Base-by-base conservation (phyloP, 2,329 filamentous ascomycete species). In the Trichophyton rubrum region DNA sequence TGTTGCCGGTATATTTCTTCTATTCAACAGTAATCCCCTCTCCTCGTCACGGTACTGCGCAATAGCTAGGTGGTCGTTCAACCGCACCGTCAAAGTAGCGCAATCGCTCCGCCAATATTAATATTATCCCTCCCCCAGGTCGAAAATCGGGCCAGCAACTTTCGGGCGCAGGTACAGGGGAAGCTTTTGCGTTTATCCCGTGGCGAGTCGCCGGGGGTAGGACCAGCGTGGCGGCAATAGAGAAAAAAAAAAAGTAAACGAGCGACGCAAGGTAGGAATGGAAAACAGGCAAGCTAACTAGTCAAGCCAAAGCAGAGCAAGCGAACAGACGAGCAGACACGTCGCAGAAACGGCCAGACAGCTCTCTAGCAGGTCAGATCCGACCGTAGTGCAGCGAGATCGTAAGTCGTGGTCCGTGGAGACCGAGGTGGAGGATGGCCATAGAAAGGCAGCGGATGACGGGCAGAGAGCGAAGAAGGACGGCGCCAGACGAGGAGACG, bases 1-100 rank as follows among this genome's bases (percentile, higher is more conserved):
- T 76, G 27, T 62, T 72, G 65, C 66, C 53, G 40, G 35, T 45
- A 13, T 27, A 58, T 58, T 43, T 11, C 15, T 22, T 43, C 13
- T 55, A 20, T 33, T 35, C 51, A 33, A 3, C 51, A 2, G 20
- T 33, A 22, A n/a, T 33, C 17, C n/a, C 51, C 5, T 30, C 51
- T 13, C 13, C 30, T 55, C n/a, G 33, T 51, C 9, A 51, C 9
- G 9, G 33, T 24, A 15, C 51, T 35, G 51, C 51, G 24, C 51
- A 35, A 55, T 13, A 35, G 51, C 8, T 20, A 55, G 7, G n/a
- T 55, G 8, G 33, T 35, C 51, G 22, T 24, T 51, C 51, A 27
- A 17, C 15, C 20, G 30, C 13, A 55, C 51, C 27, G 27, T 8
- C 51, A 24, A 27, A 55, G n/a, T 3, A 20, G 51, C 51, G 51